Conservation (phyloP, 2,329 filamentous ascomycete species). For the Sordariomycetes sp. region DNA sequence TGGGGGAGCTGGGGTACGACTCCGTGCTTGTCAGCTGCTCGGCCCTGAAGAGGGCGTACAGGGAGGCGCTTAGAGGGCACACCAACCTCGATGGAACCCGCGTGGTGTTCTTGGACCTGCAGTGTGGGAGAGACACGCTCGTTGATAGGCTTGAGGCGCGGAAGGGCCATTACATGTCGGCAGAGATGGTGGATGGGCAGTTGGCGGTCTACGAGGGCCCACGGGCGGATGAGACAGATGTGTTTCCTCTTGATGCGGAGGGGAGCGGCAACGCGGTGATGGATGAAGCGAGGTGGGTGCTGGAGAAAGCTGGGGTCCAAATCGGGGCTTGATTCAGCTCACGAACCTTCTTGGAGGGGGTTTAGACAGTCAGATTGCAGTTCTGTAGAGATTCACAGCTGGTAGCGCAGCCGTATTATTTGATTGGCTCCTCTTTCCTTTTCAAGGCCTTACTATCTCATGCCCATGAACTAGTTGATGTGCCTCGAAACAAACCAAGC, state of each 20-base stretch:
- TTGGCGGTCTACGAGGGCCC: constrained; percentile 18
- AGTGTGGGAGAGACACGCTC: constrained; percentile 18
- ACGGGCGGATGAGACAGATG: constrained; percentile 18
- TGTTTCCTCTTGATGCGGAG: constrained; percentile 18
- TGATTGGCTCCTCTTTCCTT: too few species aligned
- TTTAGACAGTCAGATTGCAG: not conserved
- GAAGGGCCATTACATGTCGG: constrained; percentile 23
- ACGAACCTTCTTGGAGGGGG: too few species aligned
- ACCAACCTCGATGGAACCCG: constrained; percentile 10
- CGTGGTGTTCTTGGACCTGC: constrained; percentile 24
- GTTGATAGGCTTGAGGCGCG: constrained; percentile 15
- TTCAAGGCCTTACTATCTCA: too few species aligned
- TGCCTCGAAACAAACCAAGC: too few species aligned
- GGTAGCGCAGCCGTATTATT: too few species aligned
- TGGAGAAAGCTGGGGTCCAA: not conserved
- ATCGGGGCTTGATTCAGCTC: not conserved
- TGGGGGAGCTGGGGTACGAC: constrained; percentile 15
- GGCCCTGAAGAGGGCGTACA: constrained; percentile 20
- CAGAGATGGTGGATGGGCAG: constrained; percentile 22
- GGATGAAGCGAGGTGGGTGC: constrained; percentile 11
- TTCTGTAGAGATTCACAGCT: too few species aligned
- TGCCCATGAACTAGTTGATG: too few species aligned
- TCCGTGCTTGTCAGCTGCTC: constrained; percentile 26
- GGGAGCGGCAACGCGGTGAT: constrained; percentile 7
- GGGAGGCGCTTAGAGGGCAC: constrained; percentile 17